These are phyloP conservation scores for Globisporangium cystogenes DNA, from an alignment of 352 stramenopile species.

Conservation along the genomic window DNA sequence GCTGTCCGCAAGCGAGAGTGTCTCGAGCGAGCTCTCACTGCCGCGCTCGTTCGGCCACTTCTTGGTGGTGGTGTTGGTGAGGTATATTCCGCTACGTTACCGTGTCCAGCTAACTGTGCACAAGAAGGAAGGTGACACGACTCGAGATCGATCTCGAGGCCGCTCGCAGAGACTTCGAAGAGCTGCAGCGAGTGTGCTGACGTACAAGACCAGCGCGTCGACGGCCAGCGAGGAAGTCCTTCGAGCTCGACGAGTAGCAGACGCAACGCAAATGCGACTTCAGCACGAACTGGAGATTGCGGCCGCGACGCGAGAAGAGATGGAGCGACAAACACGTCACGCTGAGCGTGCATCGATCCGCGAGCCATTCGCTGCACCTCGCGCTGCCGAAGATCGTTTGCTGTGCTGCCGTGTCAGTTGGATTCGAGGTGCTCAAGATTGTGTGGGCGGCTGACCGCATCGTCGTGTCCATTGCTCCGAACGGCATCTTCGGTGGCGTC, in stretches of 20 bases:
- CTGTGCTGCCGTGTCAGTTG: no score
- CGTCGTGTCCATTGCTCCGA: no score
- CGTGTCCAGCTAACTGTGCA: conserved; percentile 52
- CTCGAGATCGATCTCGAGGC: conserved; percentile 33
- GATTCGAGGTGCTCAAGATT: no score
- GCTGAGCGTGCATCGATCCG: conserved; percentile 35
- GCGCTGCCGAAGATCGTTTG: no score
- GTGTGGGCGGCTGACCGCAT: no score
- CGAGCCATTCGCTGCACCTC: no score
- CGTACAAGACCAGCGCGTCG: conserved; percentile 26
- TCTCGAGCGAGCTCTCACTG: conserved; percentile 68
- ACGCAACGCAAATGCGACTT: conserved; percentile 29
- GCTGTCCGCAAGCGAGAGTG: conserved; percentile 63
- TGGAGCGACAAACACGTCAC: conserved; percentile 44
- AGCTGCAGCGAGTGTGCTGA: conserved; percentile 17
- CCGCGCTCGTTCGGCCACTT: conserved; percentile 66
- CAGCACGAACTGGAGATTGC: conserved; percentile 49
- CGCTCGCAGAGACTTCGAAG: conserved; percentile 31
- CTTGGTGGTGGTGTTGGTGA: no score
- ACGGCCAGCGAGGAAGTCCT: conserved; percentile 25
- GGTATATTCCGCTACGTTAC: conserved; percentile 1
- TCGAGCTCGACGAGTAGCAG: conserved; percentile 20
- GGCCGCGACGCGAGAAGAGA: conserved; percentile 37
- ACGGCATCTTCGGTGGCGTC: no score
- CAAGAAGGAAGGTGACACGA: conserved; percentile 25